phyloP scores from a whole-genome alignment of 305 asterid genomes.

The Solanum hybrid region DNA sequence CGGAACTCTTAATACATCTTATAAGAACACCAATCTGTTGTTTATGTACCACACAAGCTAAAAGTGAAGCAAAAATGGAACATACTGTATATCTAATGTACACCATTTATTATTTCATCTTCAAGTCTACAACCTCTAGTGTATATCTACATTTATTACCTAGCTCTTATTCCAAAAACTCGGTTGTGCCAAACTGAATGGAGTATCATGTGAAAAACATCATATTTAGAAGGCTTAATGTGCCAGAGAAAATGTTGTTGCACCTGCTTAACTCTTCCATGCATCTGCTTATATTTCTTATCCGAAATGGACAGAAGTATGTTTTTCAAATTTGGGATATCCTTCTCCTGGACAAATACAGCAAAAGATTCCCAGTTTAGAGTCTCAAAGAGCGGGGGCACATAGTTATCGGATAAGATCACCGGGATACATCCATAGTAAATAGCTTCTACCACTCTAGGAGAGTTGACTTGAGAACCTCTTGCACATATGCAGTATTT shows the following conservation, averaged over 20 bases:
- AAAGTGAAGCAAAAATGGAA: not conserved
- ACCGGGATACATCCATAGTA: constrained; percentile 81
- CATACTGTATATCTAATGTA: not conserved
- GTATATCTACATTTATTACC: not conserved
- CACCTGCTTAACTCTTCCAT: not conserved
- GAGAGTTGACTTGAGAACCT: constrained; percentile 70
- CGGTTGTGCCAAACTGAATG: not conserved
- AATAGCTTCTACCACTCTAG: constrained; percentile 85
- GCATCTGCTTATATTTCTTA: constrained; percentile 5
- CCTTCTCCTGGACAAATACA: constrained; percentile 6
- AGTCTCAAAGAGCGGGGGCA: not conserved
- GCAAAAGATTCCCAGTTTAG: constrained; percentile 5
- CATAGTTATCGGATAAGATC: constrained; percentile 11
- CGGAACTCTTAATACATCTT: not conserved
- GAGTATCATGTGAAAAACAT: constrained; percentile 4
- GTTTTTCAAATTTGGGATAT: constrained; percentile 8
- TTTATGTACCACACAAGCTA: not conserved
- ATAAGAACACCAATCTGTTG: not conserved
- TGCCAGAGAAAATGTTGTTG: constrained; percentile 3
- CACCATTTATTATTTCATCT: not conserved
- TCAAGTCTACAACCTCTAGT: not conserved
- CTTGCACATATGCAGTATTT: constrained; percentile 71
- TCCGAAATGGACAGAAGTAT: not conserved
- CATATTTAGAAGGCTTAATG: not conserved
- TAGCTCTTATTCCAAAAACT: not conserved